These are phyloP conservation scores for Fusarium camptoceras DNA, from an alignment of 2,329 filamentous ascomycete species.

Conservation along the genomic window DNA sequence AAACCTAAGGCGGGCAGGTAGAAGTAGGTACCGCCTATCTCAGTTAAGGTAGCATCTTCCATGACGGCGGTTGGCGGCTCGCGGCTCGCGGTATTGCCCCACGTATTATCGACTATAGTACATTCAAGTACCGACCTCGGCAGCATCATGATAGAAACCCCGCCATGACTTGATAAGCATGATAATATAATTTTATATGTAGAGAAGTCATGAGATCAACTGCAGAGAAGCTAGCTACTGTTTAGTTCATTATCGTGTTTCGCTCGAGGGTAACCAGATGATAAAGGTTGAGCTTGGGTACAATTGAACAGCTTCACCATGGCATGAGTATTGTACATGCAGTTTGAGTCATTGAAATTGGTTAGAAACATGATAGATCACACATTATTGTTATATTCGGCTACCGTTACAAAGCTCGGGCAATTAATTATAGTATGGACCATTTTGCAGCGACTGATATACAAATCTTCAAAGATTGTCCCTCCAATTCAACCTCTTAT, in stretches of 20 bases:
- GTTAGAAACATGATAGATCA: neutral
- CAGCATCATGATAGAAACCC: slow-evolving; percentile 34
- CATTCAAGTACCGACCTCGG: slow-evolving; percentile 39
- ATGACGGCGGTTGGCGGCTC: slow-evolving; percentile 39
- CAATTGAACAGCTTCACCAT: neutral
- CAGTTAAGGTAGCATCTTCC: neutral
- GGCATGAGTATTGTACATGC: neutral
- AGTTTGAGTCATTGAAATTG: neutral
- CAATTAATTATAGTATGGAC: too few relatives aligned
- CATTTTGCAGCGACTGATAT: neutral
- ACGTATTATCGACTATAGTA: slow-evolving; percentile 22
- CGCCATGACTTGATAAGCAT: slow-evolving; percentile 30
- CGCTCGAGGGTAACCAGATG: neutral
- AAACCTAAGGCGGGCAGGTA: slow-evolving; percentile 1
- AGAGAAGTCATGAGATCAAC: neutral
- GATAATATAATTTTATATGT: neutral
- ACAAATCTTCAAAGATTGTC: neutral
- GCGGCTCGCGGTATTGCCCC: slow-evolving; percentile 42
- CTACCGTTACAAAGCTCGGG: neutral
- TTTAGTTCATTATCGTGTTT: neutral
- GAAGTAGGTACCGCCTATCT: neutral
- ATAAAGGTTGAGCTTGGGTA: neutral
- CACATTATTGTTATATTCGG: neutral
- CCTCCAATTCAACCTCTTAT: neutral
- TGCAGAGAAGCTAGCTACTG: neutral